phyloP scores from a whole-genome alignment of 2,329 filamentous ascomycete species.

The Ascochyta lentis region DNA sequence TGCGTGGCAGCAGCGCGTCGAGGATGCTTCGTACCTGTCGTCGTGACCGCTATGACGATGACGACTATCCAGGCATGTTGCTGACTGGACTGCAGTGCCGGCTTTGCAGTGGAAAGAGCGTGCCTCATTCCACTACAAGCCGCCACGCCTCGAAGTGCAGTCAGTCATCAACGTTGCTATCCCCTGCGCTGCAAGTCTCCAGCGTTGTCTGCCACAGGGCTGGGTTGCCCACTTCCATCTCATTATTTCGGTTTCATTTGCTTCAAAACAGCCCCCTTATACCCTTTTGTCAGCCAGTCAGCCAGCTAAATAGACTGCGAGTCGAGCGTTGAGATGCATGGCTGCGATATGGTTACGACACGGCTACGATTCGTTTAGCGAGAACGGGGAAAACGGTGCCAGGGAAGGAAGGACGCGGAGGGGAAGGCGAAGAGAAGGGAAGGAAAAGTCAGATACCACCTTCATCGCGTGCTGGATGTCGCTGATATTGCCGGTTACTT shows the following conservation, averaged over 20 bases:
- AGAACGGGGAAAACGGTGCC: no score
- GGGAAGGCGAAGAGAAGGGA: background rate
- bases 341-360: no score
- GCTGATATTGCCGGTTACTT: no score
- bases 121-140: background rate
- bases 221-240: slow-evolving; percentile 7
- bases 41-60: background rate
- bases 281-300: background rate
- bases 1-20: slow-evolving; percentile 19
- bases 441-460: slow-evolving; percentile 13
- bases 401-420: no score
- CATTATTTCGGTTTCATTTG: background rate
- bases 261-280: slow-evolving; percentile 10
- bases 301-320: no score
- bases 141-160: background rate
- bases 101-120: background rate
- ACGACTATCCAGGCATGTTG: background rate
- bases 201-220: slow-evolving; percentile 16
- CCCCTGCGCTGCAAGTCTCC: background rate
- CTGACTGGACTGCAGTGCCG: background rate
- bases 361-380: no score
- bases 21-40: slow-evolving; percentile 11
- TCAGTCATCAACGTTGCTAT: background rate
- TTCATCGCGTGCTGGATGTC: background rate
- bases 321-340: no score